Conservation (phyloP, 257 asterid species). For the Solanum clarkiae region DNA sequence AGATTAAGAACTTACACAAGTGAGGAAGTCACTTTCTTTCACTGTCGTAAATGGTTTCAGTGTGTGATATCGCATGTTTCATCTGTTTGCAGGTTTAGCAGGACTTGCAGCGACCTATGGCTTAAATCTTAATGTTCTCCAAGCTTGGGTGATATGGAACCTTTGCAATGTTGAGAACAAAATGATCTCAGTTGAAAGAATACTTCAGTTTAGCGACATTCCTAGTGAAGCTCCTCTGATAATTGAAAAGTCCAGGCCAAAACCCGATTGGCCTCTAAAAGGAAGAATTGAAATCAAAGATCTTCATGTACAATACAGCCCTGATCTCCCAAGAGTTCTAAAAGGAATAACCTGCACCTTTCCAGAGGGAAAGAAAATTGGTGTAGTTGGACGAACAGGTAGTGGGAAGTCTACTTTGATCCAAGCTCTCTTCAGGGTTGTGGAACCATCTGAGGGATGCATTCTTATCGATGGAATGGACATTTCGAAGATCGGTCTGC, state of each 20-base stretch:
- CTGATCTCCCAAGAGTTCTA: conserved; percentile 55
- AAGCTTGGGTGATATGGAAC: conserved; percentile 92
- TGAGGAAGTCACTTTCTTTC: not conserved
- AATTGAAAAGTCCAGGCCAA: conserved; percentile 41
- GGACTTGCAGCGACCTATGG: conserved; percentile 85
- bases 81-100: conserved; percentile 49
- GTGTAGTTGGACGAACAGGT: conserved; percentile 81
- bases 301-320: conserved; percentile 60
- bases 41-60: not conserved
- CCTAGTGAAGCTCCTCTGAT: conserved; percentile 63
- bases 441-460: conserved; percentile 55
- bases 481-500: conserved; percentile 54
- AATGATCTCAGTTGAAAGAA: conserved; percentile 74
- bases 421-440: conserved; percentile 77
- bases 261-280: conserved; percentile 47
- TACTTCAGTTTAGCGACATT: conserved; percentile 52
- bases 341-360: conserved; percentile 65
- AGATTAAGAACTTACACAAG: not conserved
- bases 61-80: not conserved
- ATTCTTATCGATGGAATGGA: conserved; percentile 54
- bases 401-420: conserved; percentile 82
- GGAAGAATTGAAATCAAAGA: conserved; percentile 50
- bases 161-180: conserved; percentile 82
- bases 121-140: conserved; percentile 61
- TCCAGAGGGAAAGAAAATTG: conserved; percentile 49